phyloP scores from a whole-genome alignment of 306 rosid genomes.

The Cicer arietinum region DNA sequence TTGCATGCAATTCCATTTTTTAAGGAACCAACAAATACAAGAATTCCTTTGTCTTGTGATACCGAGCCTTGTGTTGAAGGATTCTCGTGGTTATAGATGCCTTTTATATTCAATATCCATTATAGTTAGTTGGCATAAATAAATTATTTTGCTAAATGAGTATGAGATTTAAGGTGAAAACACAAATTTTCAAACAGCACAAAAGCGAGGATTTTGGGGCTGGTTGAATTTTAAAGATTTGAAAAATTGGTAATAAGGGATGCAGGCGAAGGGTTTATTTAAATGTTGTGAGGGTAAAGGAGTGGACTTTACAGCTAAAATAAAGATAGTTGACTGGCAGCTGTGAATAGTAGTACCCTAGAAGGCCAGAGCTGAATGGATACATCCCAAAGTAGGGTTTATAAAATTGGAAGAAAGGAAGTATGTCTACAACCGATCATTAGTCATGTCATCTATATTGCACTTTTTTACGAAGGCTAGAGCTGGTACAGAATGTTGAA shows the following conservation, averaged over 20 bases:
- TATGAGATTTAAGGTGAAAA: neutral
- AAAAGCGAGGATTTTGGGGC: constrained; percentile 18
- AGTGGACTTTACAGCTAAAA: constrained; percentile 4
- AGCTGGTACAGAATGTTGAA: neutral
- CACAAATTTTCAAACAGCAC: neutral
- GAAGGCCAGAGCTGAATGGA: constrained; percentile 11
- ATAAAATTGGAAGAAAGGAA: too few species aligned
- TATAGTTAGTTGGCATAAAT: constrained; percentile 9
- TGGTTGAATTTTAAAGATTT: constrained; percentile 27
- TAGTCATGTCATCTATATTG: too few species aligned
- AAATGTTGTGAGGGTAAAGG: constrained; percentile 8
- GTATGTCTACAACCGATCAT: too few species aligned
- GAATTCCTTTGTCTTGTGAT: neutral
- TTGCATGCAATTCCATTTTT: neutral
- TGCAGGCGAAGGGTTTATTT: constrained; percentile 3
- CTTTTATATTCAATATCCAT: constrained; percentile 22
- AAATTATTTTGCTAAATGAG: constrained; percentile 2
- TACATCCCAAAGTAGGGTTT: too few species aligned
- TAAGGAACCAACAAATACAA: neutral
- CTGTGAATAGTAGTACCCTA: neutral
- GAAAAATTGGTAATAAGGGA: constrained; percentile 6
- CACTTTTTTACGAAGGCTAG: too few species aligned
- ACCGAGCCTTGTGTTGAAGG: constrained; percentile 24
- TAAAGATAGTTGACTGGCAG: constrained; percentile 23
- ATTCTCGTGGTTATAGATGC: constrained; percentile 17